phyloP scores from a whole-genome alignment of 2,329 filamentous ascomycete genomes.

The Colletotrichum liaoningense region DNA sequence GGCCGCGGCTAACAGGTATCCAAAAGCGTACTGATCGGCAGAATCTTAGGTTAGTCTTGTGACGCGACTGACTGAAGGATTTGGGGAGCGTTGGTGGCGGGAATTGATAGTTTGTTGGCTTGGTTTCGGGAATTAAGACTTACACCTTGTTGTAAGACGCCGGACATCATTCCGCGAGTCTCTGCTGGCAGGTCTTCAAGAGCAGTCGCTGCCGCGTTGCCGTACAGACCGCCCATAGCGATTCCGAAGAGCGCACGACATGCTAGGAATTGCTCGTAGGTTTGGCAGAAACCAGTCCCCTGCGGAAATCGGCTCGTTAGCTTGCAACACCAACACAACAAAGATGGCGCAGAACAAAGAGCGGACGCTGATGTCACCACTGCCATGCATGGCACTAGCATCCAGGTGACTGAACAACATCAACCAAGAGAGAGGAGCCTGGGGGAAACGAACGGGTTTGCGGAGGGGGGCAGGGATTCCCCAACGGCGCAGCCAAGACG shows the following conservation, averaged over 20 bases:
- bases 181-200: conserved; percentile 78
- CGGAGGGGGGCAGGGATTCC: conserved; percentile 27
- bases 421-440: neutral
- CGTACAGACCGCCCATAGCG: conserved; percentile 85
- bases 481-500: conserved; percentile 31
- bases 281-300: conserved; percentile 76
- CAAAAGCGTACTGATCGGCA: conserved; percentile 62
- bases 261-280: conserved; percentile 78
- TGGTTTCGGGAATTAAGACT: conserved; percentile 44
- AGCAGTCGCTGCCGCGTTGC: conserved; percentile 82
- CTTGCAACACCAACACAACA: neutral
- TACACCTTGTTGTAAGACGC: conserved; percentile 79
- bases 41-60: conserved; percentile 1
- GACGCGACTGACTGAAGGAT: neutral
- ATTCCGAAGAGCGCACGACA: conserved; percentile 82
- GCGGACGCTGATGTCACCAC: conserved; percentile 8
- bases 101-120: conserved; percentile 41
- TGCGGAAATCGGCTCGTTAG: conserved; percentile 38
- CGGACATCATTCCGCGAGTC: conserved; percentile 79
- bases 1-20: conserved; percentile 72
- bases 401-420: neutral
- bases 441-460: neutral
- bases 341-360: conserved; percentile 4
- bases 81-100: neutral
- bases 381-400: conserved; percentile 2